Conservation (phyloP, 805 yeast species). For the Barnettozyma wickerhamii region DNA sequence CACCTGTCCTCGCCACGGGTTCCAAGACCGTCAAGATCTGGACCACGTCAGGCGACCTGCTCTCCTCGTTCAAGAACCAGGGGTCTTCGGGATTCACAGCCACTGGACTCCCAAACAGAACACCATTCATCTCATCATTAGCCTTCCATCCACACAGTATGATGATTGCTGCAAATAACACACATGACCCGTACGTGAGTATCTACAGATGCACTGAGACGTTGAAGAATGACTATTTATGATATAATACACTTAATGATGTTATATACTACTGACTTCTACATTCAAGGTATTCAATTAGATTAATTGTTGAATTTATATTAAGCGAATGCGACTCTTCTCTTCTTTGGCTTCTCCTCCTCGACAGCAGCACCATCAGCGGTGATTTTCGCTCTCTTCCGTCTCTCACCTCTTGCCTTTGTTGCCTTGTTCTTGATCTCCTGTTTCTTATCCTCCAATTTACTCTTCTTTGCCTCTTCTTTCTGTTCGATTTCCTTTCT, state of each 20-base stretch:
- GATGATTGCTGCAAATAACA: conserved; percentile 83
- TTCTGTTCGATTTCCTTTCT: conserved; percentile 82
- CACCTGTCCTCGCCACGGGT: conserved; percentile 90
- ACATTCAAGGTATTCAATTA: too few species aligned
- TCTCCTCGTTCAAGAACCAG: conserved; percentile 54
- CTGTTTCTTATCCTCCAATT: conserved; percentile 69
- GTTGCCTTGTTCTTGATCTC: conserved; percentile 73
- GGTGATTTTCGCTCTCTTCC: conserved; percentile 43
- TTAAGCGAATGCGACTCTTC: conserved; percentile 48
- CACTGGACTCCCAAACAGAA: conserved; percentile 24
- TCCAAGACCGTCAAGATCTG: conserved; percentile 74
- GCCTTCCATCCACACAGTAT: conserved; percentile 91
- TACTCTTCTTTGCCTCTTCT: conserved; percentile 63
- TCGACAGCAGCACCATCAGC: conserved; percentile 20
- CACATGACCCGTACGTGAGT: conserved; percentile 69
- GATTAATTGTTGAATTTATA: too few species aligned
- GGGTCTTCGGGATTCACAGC: conserved; percentile 24
- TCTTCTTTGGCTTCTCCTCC: conserved; percentile 27
- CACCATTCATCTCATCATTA: conserved; percentile 55
- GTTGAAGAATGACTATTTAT: conserved; percentile 4
- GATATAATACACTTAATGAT: not conserved
- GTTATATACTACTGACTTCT: not conserved
- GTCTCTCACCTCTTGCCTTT: conserved; percentile 62
- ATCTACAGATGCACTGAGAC: conserved; percentile 50
- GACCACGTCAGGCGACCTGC: conserved; percentile 77